Conservation (phyloP, 2,329 filamentous ascomycete genomes). For the Aspergillus sp. region DNA sequence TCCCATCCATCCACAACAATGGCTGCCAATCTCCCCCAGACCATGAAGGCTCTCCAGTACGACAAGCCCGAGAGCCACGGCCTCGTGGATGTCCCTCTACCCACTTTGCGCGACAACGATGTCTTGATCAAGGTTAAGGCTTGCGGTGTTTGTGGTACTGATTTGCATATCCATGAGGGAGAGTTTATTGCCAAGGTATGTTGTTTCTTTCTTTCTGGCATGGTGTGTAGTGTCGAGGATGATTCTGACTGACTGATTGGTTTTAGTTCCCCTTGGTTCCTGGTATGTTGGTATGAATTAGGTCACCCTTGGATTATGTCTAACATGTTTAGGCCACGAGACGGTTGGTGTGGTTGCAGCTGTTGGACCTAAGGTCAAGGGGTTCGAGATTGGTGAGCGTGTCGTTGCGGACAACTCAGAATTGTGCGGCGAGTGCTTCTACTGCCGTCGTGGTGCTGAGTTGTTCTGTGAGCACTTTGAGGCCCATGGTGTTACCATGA, state of each 20-base stretch:
- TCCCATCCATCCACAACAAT: constrained; percentile 14
- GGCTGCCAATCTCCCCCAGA: constrained; percentile 42
- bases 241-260: constrained; percentile 1
- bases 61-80: constrained; percentile 59
- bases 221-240: constrained; percentile 6
- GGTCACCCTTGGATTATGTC: too few relatives aligned
- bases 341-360: constrained; percentile 62
- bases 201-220: too few relatives aligned
- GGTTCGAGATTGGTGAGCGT: constrained; percentile 58
- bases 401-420: constrained; percentile 55
- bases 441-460: constrained; percentile 64
- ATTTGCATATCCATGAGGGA: constrained; percentile 56
- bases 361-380: constrained; percentile 54
- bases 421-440: constrained; percentile 68
- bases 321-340: constrained; percentile 52
- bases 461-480: constrained; percentile 66
- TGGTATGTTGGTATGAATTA: constrained; percentile 13
- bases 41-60: constrained; percentile 63
- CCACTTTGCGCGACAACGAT: constrained; percentile 56
- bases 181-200: constrained; percentile 57
- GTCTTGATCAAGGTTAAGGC: constrained; percentile 64
- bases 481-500: constrained; percentile 55
- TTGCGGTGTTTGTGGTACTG: constrained; percentile 59
- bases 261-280: constrained; percentile 60
- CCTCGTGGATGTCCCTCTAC: constrained; percentile 59